Base-by-base conservation (phyloP, 2,329 filamentous ascomycete genomes). In the Cercospora zeae-maydis region DNA sequence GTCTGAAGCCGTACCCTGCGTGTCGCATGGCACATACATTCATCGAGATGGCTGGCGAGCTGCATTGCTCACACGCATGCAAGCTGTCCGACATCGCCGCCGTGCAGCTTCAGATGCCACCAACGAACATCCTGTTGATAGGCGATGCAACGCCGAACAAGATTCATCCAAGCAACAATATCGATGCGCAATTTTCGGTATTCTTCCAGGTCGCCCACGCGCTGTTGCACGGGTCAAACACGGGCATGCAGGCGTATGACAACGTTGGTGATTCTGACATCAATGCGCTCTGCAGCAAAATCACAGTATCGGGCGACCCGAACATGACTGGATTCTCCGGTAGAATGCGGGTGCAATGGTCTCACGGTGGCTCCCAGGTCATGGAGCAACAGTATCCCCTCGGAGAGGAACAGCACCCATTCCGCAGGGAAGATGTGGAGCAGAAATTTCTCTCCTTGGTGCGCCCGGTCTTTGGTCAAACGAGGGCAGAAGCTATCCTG, bases 131-230 rank as follows among this genome's bases (percentile, higher is more conserved):
- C 51, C 60, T 68, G 56, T 66, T 76, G 37, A 68, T 76, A 9
- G 75, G 75, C n/a, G 71, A 73, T 19, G 70, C 69, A 16, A 75
- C 68, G 16, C 71, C 72, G 3, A 76, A 75, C 61, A 76, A 77
- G 53, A 66, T 74, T 27, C 75, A 75, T 58, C 75, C 75, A 1
- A 66, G 64, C 37, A 76, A 76, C 57, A 65, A 70, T 58, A 74
- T 76, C 49, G 75, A 76, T 59, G 75, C 73, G 2, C 74, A 76
- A 58, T 75, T 76, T 61, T 73, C 70, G 10, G 73, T 70, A 1
- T 76, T 75, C 57, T 77, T 74, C 59, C 74, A 75, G 34, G 69
- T 72, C 1, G 73, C 74, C 3, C 67, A 71, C 37, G 68, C 72
- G 1, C 59, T 73, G 7, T 57, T 72, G 21, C 69, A 73, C 58